A percentile compares a stretch with the other conserved stretches of the same genome.
phyloP scores from a whole-genome alignment of 768 basidiomycete genomes.

The Leccinum incarnatum region DNA sequence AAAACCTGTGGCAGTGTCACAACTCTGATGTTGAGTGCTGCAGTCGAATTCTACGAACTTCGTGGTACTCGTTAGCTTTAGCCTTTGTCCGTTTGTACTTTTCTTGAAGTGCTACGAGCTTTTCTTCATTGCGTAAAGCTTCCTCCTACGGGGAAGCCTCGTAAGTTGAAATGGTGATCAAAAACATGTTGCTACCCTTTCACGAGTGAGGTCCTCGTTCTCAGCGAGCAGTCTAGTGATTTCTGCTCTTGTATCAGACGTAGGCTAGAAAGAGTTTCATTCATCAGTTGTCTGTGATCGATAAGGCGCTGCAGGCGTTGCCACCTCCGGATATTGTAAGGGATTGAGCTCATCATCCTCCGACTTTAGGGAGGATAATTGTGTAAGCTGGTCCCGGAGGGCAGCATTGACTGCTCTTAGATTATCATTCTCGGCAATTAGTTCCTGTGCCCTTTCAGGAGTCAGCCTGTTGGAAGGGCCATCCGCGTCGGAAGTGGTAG shows the following conservation, averaged over 20 bases:
- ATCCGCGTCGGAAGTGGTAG: neutral
- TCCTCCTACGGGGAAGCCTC: constrained; percentile 9
- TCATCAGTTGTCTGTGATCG: constrained; percentile 2
- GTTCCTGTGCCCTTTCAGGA: constrained; percentile 6
- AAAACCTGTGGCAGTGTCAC: constrained; percentile 13
- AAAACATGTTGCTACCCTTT: constrained; percentile 10
- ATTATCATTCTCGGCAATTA: constrained; percentile 15
- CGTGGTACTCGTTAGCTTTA: constrained; percentile 10
- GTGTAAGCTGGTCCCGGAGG: constrained; percentile 11
- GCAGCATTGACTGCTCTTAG: constrained; percentile 21
- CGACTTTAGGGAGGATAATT: constrained; percentile 15
- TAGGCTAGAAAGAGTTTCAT: constrained; percentile 4
- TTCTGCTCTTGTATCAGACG: constrained; percentile 8
- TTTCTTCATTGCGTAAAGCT: constrained; percentile 5
- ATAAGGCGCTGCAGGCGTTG: neutral
- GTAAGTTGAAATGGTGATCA: neutral
- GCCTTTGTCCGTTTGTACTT: constrained; percentile 25
- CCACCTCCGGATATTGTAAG: constrained; percentile 11
- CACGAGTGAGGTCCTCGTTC: constrained; percentile 13
- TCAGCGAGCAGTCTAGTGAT: constrained; percentile 14
- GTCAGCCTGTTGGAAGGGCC: neutral
- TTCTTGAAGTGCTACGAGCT: constrained; percentile 10
- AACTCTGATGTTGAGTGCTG: neutral
- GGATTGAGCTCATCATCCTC: constrained; percentile 7
- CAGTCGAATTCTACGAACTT: constrained; percentile 16